phyloP scores from a whole-genome alignment of 108 stramenopile species.

The Phaeodactylum tricornutum region DNA sequence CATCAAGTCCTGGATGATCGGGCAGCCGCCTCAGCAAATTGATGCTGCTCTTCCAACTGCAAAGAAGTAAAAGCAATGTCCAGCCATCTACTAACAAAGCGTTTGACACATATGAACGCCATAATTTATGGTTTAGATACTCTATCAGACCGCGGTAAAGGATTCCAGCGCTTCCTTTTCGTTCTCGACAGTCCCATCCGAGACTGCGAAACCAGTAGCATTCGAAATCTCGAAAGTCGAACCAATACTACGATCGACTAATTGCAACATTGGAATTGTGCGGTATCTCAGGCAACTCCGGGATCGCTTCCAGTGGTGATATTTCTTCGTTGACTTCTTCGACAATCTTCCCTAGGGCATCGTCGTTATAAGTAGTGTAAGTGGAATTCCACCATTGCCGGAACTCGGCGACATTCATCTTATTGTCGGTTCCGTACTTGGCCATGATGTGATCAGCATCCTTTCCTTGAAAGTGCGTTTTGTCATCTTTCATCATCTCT shows the following conservation, averaged over 20 bases:
- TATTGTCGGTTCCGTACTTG: conserved; percentile 4
- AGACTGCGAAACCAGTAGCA: too few species aligned
- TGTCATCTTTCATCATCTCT: conserved; percentile 11
- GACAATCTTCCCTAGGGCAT: neutral
- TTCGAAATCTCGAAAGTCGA: too few species aligned
- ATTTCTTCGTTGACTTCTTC: conserved; percentile 2
- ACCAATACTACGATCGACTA: conserved; percentile 1
- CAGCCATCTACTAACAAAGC: too few species aligned
- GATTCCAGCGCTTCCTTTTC: too few species aligned
- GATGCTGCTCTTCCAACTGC: conserved; percentile 27
- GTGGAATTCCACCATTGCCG: conserved; percentile 11
- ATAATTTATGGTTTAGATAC: too few species aligned
- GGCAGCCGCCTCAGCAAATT: conserved; percentile 38
- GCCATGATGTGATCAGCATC: conserved; percentile 9
- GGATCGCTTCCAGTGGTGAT: neutral
- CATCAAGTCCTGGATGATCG: conserved; percentile 51
- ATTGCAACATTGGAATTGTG: conserved; percentile 7
- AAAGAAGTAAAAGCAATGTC: conserved; percentile 3
- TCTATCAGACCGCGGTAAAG: too few species aligned
- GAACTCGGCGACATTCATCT: conserved; percentile 3
- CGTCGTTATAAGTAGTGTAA: conserved; percentile 11
- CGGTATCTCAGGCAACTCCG: conserved; percentile 1
- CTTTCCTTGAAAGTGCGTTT: conserved; percentile 6
- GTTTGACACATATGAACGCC: too few species aligned
- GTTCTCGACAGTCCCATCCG: too few species aligned